Evolutionary conservation across 306 rosid species (phyloP).

Genomic region (Arachis stenosperma): DNA sequence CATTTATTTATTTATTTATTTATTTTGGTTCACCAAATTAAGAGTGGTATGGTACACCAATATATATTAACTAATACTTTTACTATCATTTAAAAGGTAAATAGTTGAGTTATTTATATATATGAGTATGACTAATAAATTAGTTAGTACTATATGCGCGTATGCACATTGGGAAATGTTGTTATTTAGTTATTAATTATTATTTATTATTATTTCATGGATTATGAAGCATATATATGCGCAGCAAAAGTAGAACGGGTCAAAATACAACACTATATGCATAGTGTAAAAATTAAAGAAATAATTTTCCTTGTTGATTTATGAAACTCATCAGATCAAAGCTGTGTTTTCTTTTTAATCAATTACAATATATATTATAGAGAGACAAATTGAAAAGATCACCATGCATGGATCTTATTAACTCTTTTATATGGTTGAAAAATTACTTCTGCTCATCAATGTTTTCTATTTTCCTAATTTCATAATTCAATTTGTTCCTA

Average conservation of each 20-base stretch:
- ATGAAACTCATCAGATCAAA: too few relatives aligned
- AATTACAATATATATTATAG: neutral
- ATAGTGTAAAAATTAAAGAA: neutral
- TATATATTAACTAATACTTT: too few relatives aligned
- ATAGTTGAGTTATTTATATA: too few relatives aligned
- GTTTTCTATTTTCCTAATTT: neutral
- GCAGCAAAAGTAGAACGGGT: constrained; percentile 25
- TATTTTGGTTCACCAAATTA: neutral
- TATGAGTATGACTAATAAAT: neutral
- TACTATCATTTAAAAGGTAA: too few relatives aligned
- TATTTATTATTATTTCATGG: neutral
- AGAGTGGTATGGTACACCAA: too few relatives aligned
- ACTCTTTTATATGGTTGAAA: neutral
- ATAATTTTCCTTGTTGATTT: neutral
- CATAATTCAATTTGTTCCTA: neutral
- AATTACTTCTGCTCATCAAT: neutral
- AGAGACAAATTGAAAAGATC: neutral
- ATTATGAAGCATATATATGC: neutral
- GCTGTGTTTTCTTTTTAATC: too few relatives aligned
- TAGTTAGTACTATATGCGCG: neutral
- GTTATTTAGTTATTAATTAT: neutral
- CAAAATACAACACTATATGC: constrained; percentile 15
- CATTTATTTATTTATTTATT: constrained; percentile 2
- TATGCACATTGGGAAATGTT: neutral
- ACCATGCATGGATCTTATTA: too few relatives aligned